phyloP scores from a whole-genome alignment of 1,284 basidiomycete species.

The Anthracocystis setariae region DNA sequence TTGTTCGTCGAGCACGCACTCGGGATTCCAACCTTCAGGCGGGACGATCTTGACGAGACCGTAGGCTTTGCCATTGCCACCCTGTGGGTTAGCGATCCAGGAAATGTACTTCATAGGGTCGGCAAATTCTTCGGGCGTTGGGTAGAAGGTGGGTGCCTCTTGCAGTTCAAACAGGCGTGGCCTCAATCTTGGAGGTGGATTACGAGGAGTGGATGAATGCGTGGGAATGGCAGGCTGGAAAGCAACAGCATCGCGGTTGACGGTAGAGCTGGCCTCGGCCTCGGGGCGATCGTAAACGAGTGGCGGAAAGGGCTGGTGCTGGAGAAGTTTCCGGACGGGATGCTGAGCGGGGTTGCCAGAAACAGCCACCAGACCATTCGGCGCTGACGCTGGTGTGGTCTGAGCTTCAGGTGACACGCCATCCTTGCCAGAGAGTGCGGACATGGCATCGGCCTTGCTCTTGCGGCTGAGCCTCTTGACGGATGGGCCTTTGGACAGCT shows the following conservation, averaged over 20 bases:
- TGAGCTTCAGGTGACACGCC: constrained; percentile 4
- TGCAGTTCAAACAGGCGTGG: constrained; percentile 78
- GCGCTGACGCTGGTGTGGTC: constrained; percentile 1
- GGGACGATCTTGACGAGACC: constrained; percentile 98
- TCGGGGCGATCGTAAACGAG: constrained; percentile 26
- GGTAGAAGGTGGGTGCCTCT: constrained; percentile 90
- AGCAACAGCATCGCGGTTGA: constrained; percentile 1
- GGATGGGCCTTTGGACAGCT: constrained; percentile 25
- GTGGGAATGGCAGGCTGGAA: constrained; percentile 52
- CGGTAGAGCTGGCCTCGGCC: neutral
- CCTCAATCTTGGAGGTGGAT: constrained; percentile 45
- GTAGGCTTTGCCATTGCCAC: constrained; percentile 75
- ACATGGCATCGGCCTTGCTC: constrained; percentile 51
- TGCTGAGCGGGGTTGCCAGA: constrained; percentile 42
- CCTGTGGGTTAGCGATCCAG: constrained; percentile 75
- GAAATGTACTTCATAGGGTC: constrained; percentile 97
- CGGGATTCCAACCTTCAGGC: constrained; percentile 92
- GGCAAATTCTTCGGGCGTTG: constrained; percentile 86
- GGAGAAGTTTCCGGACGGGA: constrained; percentile 43
- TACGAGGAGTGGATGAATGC: constrained; percentile 51
- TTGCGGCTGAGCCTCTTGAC: constrained; percentile 48
- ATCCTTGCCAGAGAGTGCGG: constrained; percentile 30
- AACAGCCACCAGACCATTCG: constrained; percentile 4
- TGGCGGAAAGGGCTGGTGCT: constrained; percentile 35
- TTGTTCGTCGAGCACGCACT: constrained; percentile 94